These are phyloP conservation scores for Oryza brachyantha DNA, from an alignment of 176 grass and related monocot genomes.

Conservation along the genomic window DNA sequence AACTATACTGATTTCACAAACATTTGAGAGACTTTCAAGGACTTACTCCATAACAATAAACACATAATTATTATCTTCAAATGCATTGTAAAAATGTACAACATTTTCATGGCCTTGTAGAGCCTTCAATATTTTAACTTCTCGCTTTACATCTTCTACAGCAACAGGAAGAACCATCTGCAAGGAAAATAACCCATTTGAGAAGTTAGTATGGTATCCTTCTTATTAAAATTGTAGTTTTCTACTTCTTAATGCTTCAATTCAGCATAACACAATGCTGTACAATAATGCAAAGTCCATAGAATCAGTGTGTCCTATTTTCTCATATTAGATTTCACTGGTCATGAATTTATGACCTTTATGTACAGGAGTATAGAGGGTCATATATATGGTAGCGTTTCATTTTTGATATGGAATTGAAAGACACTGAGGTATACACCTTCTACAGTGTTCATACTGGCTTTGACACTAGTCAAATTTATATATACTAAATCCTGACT, in stretches of 20 bases:
- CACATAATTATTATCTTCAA: conserved; percentile 79
- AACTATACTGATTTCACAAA: background rate
- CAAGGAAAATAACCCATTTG: conserved; percentile 16
- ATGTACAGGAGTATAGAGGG: background rate
- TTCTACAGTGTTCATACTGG: background rate
- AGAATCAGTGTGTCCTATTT: background rate
- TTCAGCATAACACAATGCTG: background rate
- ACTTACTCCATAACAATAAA: conserved; percentile 99
- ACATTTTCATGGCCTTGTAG: conserved; percentile 89
- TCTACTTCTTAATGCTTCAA: conserved; percentile 13
- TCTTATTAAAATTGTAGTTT: background rate
- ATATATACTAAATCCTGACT: background rate
- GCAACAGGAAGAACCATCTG: conserved; percentile 89
- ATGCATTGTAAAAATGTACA: conserved; percentile 88
- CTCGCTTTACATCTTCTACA: conserved; percentile 91
- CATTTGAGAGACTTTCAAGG: conserved; percentile 9
- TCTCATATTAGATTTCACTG: background rate
- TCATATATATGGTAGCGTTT: background rate
- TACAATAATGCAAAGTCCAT: background rate
- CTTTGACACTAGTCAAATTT: background rate
- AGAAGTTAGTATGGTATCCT: conserved; percentile 12
- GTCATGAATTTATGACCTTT: background rate
- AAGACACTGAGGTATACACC: too few species aligned
- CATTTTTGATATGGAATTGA: too few species aligned
- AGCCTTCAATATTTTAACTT: conserved; percentile 91